phyloP scores from a whole-genome alignment of 352 stramenopile species.

The Pythium chondricola region DNA sequence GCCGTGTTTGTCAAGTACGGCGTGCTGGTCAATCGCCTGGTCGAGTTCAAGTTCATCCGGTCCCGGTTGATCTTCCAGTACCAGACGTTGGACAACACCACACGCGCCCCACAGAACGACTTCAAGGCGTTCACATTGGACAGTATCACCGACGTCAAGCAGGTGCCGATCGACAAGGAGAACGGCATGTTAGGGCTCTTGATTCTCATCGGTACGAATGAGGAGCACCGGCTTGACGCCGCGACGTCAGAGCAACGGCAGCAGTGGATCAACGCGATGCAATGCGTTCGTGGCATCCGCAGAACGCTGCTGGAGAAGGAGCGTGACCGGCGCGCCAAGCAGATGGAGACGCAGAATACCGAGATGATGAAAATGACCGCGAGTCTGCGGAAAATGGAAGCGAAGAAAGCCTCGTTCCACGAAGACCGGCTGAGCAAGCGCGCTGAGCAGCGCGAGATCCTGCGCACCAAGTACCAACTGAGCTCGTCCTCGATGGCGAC shows the following conservation, averaged over 20 bases:
- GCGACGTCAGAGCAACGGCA: slow-evolving; percentile 33
- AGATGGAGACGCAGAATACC: slow-evolving; percentile 50
- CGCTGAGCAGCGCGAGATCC: slow-evolving; percentile 49
- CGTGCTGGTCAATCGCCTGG: slow-evolving; percentile 45
- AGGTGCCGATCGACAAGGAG: slow-evolving; percentile 39
- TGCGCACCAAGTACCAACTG: slow-evolving; percentile 70
- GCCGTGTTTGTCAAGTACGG: slow-evolving; percentile 69
- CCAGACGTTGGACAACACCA: slow-evolving; percentile 54
- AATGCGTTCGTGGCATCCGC: slow-evolving; percentile 38
- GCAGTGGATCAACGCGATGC: slow-evolving; percentile 58
- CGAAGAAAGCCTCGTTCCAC: slow-evolving; percentile 59
- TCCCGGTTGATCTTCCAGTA: slow-evolving; percentile 69
- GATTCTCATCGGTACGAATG: slow-evolving; percentile 30
- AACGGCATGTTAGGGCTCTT: slow-evolving; percentile 48
- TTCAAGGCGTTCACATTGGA: slow-evolving; percentile 69
- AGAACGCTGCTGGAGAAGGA: slow-evolving; percentile 34
- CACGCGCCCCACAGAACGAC: slow-evolving; percentile 29
- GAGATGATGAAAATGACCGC: slow-evolving; percentile 48
- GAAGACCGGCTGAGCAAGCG: slow-evolving; percentile 54
- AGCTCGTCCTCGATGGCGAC: slow-evolving; percentile 1
- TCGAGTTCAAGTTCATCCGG: slow-evolving; percentile 51
- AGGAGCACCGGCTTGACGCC: slow-evolving; percentile 60
- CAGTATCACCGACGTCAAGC: slow-evolving; percentile 44
- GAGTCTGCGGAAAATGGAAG: slow-evolving; percentile 43
- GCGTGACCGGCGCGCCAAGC: slow-evolving; percentile 46